These are phyloP conservation scores for Exophiala sp. DNA, from an alignment of 2,329 filamentous ascomycete species.

Conservation along the genomic window DNA sequence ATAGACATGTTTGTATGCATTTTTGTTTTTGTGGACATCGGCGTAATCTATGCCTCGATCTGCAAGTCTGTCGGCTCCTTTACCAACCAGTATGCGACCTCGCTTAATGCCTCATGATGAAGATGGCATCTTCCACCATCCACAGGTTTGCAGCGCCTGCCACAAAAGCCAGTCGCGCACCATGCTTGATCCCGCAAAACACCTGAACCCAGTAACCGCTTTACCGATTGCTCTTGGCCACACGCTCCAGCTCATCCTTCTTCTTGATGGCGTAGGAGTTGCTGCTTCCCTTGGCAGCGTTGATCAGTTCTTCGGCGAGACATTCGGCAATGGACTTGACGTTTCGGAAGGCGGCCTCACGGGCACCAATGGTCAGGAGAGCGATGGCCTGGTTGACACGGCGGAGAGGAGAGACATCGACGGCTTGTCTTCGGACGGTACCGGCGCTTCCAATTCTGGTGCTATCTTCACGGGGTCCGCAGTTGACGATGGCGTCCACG, in stretches of 20 bases:
- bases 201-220: constrained; percentile 33
- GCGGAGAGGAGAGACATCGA: constrained; percentile 99
- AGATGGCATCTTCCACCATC: constrained; percentile 7
- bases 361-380: constrained; percentile 96
- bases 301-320: constrained; percentile 99
- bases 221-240: constrained; percentile 99
- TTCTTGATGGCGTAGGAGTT: constrained; percentile 99
- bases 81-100: constrained; percentile 2
- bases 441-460: constrained; percentile 99
- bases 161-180: constrained; percentile 16
- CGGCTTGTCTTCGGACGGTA: constrained; percentile 99
- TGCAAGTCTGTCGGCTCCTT: constrained; percentile 4
- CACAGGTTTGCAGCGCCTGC: constrained; percentile 7
- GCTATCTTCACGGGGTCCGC: constrained; percentile 98
- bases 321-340: constrained; percentile 99
- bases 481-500: constrained; percentile 99
- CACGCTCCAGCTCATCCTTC: constrained; percentile 99
- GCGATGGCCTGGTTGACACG: constrained; percentile 99
- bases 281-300: constrained; percentile 99
- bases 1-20: not conserved
- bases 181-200: constrained; percentile 16
- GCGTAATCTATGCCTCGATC: constrained; percentile 12
- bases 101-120: constrained; percentile 1
- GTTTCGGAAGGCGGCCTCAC: constrained; percentile 99
- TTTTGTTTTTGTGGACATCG: constrained; percentile 19